A percentile compares a stretch with the other conserved stretches of the same genome.
phyloP scores from a whole-genome alignment of 805 yeast genomes.

The Candida schatavii region DNA sequence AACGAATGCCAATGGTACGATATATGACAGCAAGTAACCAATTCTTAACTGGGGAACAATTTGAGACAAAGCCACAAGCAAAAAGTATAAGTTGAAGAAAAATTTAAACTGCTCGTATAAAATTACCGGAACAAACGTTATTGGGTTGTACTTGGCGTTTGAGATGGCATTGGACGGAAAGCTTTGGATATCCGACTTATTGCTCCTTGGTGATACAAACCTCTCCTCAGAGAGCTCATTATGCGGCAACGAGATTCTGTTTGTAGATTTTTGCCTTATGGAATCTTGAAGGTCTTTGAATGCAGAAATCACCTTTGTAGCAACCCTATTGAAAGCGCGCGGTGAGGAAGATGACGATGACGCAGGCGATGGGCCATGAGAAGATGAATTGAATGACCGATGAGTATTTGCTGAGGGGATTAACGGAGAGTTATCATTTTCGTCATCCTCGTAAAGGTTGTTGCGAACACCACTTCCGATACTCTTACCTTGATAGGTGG shows the following conservation, averaged over 20 bases:
- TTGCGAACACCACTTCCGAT: not conserved
- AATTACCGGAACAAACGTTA: conserved; percentile 84
- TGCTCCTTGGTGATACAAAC: conserved; percentile 37
- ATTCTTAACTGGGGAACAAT: conserved; percentile 84
- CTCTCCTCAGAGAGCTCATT: conserved; percentile 24
- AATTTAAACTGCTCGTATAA: conserved; percentile 95
- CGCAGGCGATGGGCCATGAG: conserved; percentile 12
- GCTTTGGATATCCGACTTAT: conserved; percentile 21
- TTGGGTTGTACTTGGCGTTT: conserved; percentile 89
- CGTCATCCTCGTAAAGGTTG: conserved; percentile 9
- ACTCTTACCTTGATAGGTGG: not conserved
- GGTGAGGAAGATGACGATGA: conserved; percentile 10
- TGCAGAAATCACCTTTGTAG: not conserved
- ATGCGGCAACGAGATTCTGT: not conserved
- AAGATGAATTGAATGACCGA: conserved; percentile 13
- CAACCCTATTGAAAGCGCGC: not conserved
- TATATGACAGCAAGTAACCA: conserved; percentile 88
- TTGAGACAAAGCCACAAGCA: conserved; percentile 92
- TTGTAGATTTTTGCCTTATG: not conserved
- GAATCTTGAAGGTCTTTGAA: not conserved
- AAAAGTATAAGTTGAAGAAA: conserved; percentile 88
- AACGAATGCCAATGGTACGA: conserved; percentile 93
- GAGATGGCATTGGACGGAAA: conserved; percentile 77
- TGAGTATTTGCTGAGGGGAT: conserved; percentile 17
- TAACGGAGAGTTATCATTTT: conserved; percentile 29